Evolutionary conservation across 208 protist species (phyloP).

Genomic region (Leishmania guyanensis): DNA sequence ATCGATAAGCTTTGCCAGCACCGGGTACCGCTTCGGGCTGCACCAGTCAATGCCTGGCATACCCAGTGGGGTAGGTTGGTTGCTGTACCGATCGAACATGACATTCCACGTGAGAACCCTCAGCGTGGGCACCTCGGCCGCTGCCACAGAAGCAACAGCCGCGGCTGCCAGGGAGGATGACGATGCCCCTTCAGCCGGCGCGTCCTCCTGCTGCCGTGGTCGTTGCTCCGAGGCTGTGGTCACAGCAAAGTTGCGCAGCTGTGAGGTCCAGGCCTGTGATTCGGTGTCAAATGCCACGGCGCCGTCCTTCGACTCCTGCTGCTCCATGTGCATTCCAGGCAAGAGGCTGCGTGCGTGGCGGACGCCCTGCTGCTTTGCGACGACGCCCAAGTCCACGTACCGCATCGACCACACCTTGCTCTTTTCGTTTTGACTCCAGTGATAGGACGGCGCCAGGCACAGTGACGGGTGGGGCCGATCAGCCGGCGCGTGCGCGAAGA

Average conservation of each 20-base stretch:
- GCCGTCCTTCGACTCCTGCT: slow-evolving; percentile 17
- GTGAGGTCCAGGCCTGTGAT: slow-evolving; percentile 25
- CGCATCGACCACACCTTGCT: slow-evolving; percentile 71
- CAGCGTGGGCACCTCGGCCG: slow-evolving; percentile 28
- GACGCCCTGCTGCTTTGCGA: slow-evolving; percentile 36
- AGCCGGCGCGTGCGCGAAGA: slow-evolving; percentile 26
- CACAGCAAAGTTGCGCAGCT: slow-evolving; percentile 10
- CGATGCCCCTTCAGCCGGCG: background rate
- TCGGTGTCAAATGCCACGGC: slow-evolving; percentile 20
- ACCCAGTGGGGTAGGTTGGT: slow-evolving; percentile 86
- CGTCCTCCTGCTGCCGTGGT: background rate
- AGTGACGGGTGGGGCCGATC: slow-evolving; percentile 52
- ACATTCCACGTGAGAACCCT: slow-evolving; percentile 91
- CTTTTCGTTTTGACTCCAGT: slow-evolving; percentile 66
- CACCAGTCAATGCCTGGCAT: slow-evolving; percentile 94
- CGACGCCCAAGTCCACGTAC: slow-evolving; percentile 77
- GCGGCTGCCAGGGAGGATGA: background rate
- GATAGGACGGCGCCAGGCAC: slow-evolving; percentile 77
- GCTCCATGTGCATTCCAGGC: slow-evolving; percentile 27
- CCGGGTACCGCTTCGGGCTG: slow-evolving; percentile 83
- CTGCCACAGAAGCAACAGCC: background rate
- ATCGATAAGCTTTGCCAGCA: slow-evolving; percentile 75
- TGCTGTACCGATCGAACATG: slow-evolving; percentile 92
- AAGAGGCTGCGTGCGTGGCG: slow-evolving; percentile 55
- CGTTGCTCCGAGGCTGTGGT: background rate